Evolutionary conservation across 305 asterid species (phyloP), one percentile per base, ranked within the genome.

Genomic region (Fraxinus baroniana): DNA sequence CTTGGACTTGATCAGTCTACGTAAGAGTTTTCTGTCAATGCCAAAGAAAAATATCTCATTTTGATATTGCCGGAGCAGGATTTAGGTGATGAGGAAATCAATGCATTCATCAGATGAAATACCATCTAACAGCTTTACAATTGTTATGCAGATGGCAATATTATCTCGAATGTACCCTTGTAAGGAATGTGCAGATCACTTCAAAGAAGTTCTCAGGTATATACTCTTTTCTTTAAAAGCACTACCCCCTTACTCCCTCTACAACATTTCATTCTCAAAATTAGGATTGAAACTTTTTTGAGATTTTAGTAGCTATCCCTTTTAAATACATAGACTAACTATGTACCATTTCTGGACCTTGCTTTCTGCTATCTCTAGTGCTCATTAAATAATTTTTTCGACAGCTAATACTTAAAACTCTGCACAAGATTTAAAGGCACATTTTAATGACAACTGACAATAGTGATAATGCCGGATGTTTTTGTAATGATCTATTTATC

Each of bases 141-240:
- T 77, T 80, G 28, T 76, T 24, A 24, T 82, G 90, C 94, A 95
- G 99, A 94, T 94, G 97, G 89, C 91, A 35, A 94, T 95, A 88
- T 77, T 94, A 77, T 93, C 98, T 66, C 97, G 99, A 72, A 90
- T 95, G 94, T 95, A 95, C 87, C 99, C 99, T 77, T 95, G 99
- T 82, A 86, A 87, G 85, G 98, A 95, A 79, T 95, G 99, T 81
- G 99, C 99, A 35, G 97, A 95, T 90, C 99, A 95, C 91, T 95
- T 95, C 80, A 91, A 92, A 92, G 97, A 94, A 83, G 94, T 95
- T 81, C 79, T 95, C 86, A 93, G 94, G 98, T 95, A 82, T 80
- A 36, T 33, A 28, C 35, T 39, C 24, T 33, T 74, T 81, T 79
- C 81, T 6, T 60, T 17, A n/a, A 26, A 26, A 24, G 17, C 57